A percentile compares a stretch with the other conserved stretches of the same genome.
phyloP scores from a whole-genome alignment of 352 stramenopile species.

The Globisporangium splendens region DNA sequence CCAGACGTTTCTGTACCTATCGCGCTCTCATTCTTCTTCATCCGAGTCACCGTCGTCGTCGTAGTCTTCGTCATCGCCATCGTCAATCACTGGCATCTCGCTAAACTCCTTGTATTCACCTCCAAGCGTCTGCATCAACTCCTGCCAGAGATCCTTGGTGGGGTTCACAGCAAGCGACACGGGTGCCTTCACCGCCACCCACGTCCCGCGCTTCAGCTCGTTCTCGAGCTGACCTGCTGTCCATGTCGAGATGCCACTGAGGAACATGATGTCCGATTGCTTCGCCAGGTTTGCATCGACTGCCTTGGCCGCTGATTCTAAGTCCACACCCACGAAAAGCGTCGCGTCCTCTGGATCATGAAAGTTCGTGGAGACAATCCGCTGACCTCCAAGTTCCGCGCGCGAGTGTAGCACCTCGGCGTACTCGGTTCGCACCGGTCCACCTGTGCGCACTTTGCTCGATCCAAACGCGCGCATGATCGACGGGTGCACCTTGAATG shows the following conservation, averaged over 20 bases:
- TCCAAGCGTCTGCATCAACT: constrained; percentile 63
- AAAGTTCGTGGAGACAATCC: constrained; percentile 48
- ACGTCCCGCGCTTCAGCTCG: constrained; percentile 66
- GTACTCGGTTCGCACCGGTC: constrained; percentile 57
- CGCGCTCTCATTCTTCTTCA: constrained; percentile 5
- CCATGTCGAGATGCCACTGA: constrained; percentile 76
- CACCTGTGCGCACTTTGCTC: constrained; percentile 54
- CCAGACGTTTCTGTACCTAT: background rate
- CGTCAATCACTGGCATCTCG: constrained; percentile 50
- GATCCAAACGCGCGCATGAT: constrained; percentile 59
- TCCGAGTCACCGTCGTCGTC: constrained; percentile 27
- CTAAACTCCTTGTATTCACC: constrained; percentile 77
- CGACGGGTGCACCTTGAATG: constrained; percentile 57
- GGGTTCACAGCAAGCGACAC: constrained; percentile 66
- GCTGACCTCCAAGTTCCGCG: constrained; percentile 55
- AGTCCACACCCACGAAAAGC: constrained; percentile 67
- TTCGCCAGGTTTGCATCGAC: constrained; percentile 48
- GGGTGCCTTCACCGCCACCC: constrained; percentile 71
- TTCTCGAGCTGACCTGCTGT: constrained; percentile 60
- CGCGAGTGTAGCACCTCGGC: constrained; percentile 39
- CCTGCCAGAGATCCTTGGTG: constrained; percentile 57
- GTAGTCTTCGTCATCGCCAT: constrained; percentile 26
- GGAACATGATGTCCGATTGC: constrained; percentile 68
- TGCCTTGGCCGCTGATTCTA: constrained; percentile 54
- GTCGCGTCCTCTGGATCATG: constrained; percentile 27